Evolutionary conservation across 306 rosid genomes (phyloP).

Genomic region (Quercus agrifolia): DNA sequence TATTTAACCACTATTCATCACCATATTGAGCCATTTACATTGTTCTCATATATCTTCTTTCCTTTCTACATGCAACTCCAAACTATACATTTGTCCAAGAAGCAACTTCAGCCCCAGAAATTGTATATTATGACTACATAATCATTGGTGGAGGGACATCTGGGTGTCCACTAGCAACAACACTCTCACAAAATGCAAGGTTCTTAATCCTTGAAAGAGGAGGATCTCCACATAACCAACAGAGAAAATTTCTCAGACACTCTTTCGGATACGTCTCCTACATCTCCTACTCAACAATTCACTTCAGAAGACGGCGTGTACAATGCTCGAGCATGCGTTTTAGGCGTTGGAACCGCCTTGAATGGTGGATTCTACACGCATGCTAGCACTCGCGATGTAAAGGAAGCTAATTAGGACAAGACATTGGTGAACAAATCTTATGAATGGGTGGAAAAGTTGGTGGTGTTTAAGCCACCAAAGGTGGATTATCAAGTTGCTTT

Average conservation of each 20-base stretch:
- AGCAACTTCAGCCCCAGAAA: constrained; percentile 50
- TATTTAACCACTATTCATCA: neutral
- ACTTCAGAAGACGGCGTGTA: constrained; percentile 53
- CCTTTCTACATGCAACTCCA: constrained; percentile 27
- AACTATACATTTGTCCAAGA: constrained; percentile 42
- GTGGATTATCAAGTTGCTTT: constrained; percentile 65
- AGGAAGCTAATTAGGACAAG: constrained; percentile 44
- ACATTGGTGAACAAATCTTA: constrained; percentile 40
- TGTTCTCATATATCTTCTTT: neutral
- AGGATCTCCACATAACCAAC: constrained; percentile 61
- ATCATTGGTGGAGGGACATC: constrained; percentile 71
- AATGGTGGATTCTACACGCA: constrained; percentile 68
- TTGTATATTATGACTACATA: constrained; percentile 49
- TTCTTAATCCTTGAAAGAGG: constrained; percentile 70
- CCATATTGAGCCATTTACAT: neutral
- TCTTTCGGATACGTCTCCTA: constrained; percentile 45
- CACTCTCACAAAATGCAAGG: constrained; percentile 56
- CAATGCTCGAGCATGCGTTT: constrained; percentile 44
- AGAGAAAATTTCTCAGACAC: constrained; percentile 28
- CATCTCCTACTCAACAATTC: constrained; percentile 63
- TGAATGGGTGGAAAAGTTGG: constrained; percentile 58
- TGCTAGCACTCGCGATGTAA: constrained; percentile 35
- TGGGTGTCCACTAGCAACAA: constrained; percentile 87
- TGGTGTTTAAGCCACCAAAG: constrained; percentile 51
- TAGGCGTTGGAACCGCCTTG: constrained; percentile 64